These are phyloP conservation scores for Soucietia sequanensis DNA, from an alignment of 805 yeast species.

Conservation along the genomic window DNA sequence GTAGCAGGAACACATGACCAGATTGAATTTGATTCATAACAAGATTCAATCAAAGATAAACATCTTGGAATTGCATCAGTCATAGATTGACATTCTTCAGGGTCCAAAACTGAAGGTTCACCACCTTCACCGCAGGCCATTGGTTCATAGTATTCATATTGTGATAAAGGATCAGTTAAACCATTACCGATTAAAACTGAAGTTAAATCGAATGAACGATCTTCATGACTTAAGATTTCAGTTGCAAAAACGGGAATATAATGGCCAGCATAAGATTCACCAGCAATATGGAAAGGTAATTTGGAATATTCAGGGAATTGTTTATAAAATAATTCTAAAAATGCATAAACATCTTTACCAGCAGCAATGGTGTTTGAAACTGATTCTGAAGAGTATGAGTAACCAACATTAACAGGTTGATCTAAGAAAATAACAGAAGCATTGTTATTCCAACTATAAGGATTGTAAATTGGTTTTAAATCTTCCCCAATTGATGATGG, in stretches of 20 bases:
- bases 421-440: constrained; percentile 27
- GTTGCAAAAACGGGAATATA: constrained; percentile 46
- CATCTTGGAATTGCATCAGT: constrained; percentile 67
- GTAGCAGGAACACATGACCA: constrained; percentile 92
- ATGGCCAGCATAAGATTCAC: constrained; percentile 49
- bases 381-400: constrained; percentile 21
- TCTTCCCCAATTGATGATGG: constrained; percentile 23
- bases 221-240: constrained; percentile 41
- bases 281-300: constrained; percentile 35
- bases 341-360: constrained; percentile 34
- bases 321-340: constrained; percentile 36
- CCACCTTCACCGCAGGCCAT: constrained; percentile 97
- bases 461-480: constrained; percentile 24
- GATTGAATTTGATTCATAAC: constrained; percentile 72
- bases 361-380: constrained; percentile 32
- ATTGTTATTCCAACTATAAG: constrained; percentile 28
- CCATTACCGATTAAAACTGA: constrained; percentile 93
- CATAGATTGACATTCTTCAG: constrained; percentile 71
- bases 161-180: constrained; percentile 78
- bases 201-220: constrained; percentile 52
- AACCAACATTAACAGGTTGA: constrained; percentile 27
- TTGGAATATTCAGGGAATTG: constrained; percentile 32
- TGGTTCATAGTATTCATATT: constrained; percentile 77
- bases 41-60: constrained; percentile 66
- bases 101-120: constrained; percentile 66